phyloP scores from a whole-genome alignment of 441 rosid genomes.

The Arabidopsis hybrid region DNA sequence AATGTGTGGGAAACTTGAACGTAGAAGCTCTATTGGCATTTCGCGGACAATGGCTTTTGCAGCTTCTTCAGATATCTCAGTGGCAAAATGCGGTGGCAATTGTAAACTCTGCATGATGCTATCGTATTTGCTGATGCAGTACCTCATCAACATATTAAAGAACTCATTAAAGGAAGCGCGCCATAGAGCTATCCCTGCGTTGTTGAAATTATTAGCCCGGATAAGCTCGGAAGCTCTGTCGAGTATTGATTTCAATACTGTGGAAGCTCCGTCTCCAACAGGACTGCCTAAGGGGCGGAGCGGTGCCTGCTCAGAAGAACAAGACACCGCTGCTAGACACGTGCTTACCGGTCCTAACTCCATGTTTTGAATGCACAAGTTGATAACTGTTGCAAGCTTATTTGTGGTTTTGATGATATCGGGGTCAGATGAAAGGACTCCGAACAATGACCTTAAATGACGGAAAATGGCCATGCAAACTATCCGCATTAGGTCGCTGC shows the following conservation, averaged over 20 bases:
- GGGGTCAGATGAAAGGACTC: constrained; percentile 64
- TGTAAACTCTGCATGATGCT: constrained; percentile 74
- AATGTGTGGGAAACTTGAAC: constrained; percentile 82
- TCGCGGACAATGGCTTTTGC: constrained; percentile 79
- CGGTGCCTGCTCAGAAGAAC: constrained; percentile 90
- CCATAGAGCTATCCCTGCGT: constrained; percentile 69
- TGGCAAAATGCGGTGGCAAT: constrained; percentile 43
- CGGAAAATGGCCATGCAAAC: constrained; percentile 96
- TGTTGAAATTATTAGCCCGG: constrained; percentile 59
- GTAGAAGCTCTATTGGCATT: constrained; percentile 84
- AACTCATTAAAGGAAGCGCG: constrained; percentile 88
- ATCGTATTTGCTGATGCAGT: constrained; percentile 79
- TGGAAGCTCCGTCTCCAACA: constrained; percentile 83
- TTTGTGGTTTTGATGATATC: constrained; percentile 65
- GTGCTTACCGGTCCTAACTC: constrained; percentile 80
- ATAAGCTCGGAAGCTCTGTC: constrained; percentile 76
- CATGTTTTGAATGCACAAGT: constrained; percentile 66
- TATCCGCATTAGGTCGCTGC: constrained; percentile 74
- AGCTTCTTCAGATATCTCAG: constrained; percentile 60
- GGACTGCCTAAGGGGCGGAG: constrained; percentile 80
- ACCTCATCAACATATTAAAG: constrained; percentile 76
- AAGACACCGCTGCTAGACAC: constrained; percentile 85
- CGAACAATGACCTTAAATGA: constrained; percentile 84
- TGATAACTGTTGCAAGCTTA: constrained; percentile 68
- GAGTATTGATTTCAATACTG: constrained; percentile 66